Evolutionary conservation across 2,329 filamentous ascomycete species (phyloP), one percentile per base, ranked within the genome.

Genomic region (Clonostachys rhizophaga): DNA sequence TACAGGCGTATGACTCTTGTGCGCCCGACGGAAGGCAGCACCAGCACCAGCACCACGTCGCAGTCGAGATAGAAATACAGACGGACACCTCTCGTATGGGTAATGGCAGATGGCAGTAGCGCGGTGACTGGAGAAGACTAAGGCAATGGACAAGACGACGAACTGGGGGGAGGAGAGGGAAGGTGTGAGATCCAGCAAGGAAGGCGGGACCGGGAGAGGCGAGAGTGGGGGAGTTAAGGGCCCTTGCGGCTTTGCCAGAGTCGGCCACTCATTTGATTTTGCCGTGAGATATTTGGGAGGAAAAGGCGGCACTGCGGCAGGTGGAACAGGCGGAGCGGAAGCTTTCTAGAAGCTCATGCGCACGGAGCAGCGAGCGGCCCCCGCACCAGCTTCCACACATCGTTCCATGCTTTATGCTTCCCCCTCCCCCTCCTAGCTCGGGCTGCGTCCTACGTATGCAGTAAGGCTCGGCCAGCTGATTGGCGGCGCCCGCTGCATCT

Each of bases 311-410:
- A 30, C 24, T 30, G 20, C 43, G 24, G 42, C 39, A 47, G 41
- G 47, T 43, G 44, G 39, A 44, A 47, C 43, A 47, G 40, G 40
- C 33, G 44, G 43, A 43, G 42, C 16, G 46, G 55, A 58, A 58
- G 52, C 54, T 56, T 58, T 58, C 54, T 58, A 59, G 57, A 59
- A 59, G 42, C 43, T 42, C 34, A 6, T 24, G 49, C 45, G 54
- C 56, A 57, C 56, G 47, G 52, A 37, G 50, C 55, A 52, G 47
- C 16, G 11, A 34, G 39, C n/a, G 52, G 42, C 46, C 47, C 37
- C 37, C 35, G 44, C 37, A 16, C 10, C 36, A n/a, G 14, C 17
- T 18, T 39, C 17, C 36, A 30, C 36, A 18, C 36, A 14, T 39
- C 36, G 36, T 39, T 39, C 36, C 36, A 39, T 18, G 36, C 14